A percentile compares a stretch with the other conserved stretches of the same genome.
These are phyloP conservation scores for Cladochytrium tenue DNA, from an alignment of 371 early-diverging fungal genomes.

Conservation along the genomic window DNA sequence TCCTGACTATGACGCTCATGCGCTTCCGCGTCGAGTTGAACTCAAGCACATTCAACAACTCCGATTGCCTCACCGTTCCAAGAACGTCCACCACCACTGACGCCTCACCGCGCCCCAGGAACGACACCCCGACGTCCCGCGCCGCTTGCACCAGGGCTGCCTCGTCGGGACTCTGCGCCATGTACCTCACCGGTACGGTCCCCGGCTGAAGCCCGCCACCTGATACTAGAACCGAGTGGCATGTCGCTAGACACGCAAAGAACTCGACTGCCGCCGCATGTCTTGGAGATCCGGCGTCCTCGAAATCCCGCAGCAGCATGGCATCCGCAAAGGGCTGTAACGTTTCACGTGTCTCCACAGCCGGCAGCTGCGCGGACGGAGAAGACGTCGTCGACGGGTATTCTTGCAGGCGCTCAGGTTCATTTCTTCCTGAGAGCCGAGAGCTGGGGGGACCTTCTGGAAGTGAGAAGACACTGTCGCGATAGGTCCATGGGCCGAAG, in stretches of 20 bases:
- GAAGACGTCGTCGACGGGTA: no score
- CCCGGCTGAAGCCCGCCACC: slow-evolving; percentile 12
- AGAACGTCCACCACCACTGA: slow-evolving; percentile 62
- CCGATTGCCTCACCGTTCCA: slow-evolving; percentile 61
- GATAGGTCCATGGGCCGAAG: no score
- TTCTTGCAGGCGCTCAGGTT: no score
- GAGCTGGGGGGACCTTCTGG: no score
- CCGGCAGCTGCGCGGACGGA: no score
- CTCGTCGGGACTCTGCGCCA: slow-evolving; percentile 74
- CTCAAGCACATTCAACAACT: slow-evolving; percentile 78
- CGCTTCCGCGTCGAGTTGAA: slow-evolving; percentile 91
- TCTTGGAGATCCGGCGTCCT: no score
- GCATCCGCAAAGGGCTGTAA: no score
- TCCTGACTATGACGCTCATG: slow-evolving; percentile 83
- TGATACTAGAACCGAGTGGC: slow-evolving; percentile 85
- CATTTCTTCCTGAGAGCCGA: no score
- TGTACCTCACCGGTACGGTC: no score
- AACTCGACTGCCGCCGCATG: slow-evolving; percentile 64
- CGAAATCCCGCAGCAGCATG: no score
- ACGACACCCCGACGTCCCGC: slow-evolving; percentile 85
- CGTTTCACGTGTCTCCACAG: no score
- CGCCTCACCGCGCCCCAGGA: slow-evolving; percentile 82
- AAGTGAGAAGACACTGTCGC: no score
- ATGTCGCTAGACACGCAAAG: slow-evolving; percentile 79
- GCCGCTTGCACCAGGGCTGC: slow-evolving; percentile 84